Percentiles rank a stretch among this genome's conserved stretches.
Evolutionary conservation across 768 basidiomycete genomes (phyloP).

Genomic region (Boletus vinaceobasis): DNA sequence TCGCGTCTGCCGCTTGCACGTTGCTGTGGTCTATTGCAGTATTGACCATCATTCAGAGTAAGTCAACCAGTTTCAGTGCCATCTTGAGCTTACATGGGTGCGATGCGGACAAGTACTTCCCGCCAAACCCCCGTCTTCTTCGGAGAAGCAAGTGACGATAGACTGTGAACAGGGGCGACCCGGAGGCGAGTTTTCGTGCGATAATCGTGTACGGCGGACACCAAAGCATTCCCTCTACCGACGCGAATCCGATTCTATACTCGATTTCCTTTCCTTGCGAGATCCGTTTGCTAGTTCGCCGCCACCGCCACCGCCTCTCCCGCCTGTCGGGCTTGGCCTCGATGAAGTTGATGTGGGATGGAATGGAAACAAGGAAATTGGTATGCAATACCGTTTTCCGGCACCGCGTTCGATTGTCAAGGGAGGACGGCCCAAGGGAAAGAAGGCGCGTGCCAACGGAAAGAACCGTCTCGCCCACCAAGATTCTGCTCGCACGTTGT

Average conservation of each 20-base stretch:
- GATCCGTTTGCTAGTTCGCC: conserved; percentile 34
- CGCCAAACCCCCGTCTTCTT: background rate
- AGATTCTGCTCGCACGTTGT: conserved; percentile 24
- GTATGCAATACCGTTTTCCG: conserved; percentile 31
- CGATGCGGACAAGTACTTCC: conserved; percentile 20
- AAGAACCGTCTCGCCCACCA: conserved; percentile 25
- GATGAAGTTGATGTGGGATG: conserved; percentile 29
- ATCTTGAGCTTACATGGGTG: conserved; percentile 1
- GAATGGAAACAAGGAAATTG: conserved; percentile 23
- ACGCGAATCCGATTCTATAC: conserved; percentile 24
- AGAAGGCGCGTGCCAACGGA: conserved; percentile 12
- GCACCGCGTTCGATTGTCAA: conserved; percentile 31
- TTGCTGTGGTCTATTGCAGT: conserved; percentile 24
- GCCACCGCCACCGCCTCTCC: conserved; percentile 31
- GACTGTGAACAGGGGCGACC: background rate
- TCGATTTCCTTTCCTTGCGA: conserved; percentile 34
- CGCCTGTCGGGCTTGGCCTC: conserved; percentile 26
- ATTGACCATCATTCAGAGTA: conserved; percentile 22
- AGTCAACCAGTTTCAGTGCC: conserved; percentile 2
- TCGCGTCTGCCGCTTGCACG: conserved; percentile 20
- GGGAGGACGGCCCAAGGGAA: conserved; percentile 20
- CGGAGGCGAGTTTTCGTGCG: background rate
- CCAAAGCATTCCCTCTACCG: conserved; percentile 21
- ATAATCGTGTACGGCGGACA: conserved; percentile 1
- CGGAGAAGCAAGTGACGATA: conserved; percentile 6